Evolutionary conservation across 1,139 yeast genomes (phyloP).

Genomic region (Eremothecium sinecaudum): DNA sequence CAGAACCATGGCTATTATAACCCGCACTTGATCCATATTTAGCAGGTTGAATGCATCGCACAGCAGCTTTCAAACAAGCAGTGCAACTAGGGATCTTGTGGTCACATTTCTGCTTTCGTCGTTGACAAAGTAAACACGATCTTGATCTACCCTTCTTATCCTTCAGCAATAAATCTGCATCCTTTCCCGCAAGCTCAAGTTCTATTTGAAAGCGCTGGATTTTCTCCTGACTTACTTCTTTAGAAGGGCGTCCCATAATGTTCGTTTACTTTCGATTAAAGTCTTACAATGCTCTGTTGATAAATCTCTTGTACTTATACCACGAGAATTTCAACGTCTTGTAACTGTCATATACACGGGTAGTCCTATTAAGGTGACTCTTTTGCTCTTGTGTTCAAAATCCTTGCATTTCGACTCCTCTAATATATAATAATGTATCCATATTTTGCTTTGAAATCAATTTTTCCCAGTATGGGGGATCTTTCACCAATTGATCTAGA

Average conservation of each 20-base stretch:
- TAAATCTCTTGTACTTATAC: too few species aligned
- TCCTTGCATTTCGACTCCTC: too few species aligned
- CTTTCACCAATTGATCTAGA: too few species aligned
- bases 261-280: too few species aligned
- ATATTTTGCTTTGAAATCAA: too few species aligned
- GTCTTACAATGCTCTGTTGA: too few species aligned
- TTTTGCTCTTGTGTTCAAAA: too few species aligned
- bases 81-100: constrained; percentile 53
- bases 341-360: too few species aligned
- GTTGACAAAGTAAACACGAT: constrained; percentile 43
- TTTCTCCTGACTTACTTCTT: constrained; percentile 28
- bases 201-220: constrained; percentile 29
- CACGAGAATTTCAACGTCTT: too few species aligned
- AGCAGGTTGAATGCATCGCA: constrained; percentile 49
- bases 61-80: constrained; percentile 50
- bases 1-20: neutral
- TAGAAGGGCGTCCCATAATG: constrained; percentile 33
- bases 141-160: constrained; percentile 44
- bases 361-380: too few species aligned
- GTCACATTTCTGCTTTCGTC: constrained; percentile 49
- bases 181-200: constrained; percentile 28
- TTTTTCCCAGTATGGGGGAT: too few species aligned
- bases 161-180: constrained; percentile 22
- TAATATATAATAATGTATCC: too few species aligned
- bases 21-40: constrained; percentile 31